A percentile compares a stretch with the other conserved stretches of the same genome.
phyloP scores from a whole-genome alignment of 2,329 filamentous ascomycete genomes.

The Plectosphaerella sp. region DNA sequence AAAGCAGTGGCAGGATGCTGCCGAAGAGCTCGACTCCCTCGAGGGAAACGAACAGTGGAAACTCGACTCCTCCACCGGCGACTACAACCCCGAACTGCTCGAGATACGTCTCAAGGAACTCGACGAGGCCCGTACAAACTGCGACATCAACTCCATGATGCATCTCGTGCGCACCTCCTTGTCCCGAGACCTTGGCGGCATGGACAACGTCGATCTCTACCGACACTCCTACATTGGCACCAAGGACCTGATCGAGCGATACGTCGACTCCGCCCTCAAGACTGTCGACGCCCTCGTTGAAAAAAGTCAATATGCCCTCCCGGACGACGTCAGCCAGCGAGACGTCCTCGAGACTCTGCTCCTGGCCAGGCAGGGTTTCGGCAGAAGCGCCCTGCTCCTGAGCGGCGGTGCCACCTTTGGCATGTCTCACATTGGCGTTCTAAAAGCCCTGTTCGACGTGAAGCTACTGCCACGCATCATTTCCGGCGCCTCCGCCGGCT shows the following conservation, averaged over 20 bases:
- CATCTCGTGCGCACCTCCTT: constrained; percentile 76
- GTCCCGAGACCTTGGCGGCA: constrained; percentile 76
- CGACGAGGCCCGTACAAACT: constrained; percentile 66
- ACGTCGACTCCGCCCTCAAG: constrained; percentile 73
- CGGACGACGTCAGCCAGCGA: constrained; percentile 52
- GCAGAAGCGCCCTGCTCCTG: constrained; percentile 75
- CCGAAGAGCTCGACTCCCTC: constrained; percentile 70
- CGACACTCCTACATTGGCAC: constrained; percentile 81
- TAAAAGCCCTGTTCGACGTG: constrained; percentile 74
- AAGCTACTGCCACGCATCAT: constrained; percentile 79
- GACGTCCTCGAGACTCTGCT: constrained; percentile 64
- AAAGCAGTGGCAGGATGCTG: constrained; percentile 70
- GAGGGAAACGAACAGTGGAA: constrained; percentile 86
- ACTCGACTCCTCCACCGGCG: constrained; percentile 48
- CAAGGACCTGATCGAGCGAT: constrained; percentile 80
- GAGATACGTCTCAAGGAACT: constrained; percentile 66
- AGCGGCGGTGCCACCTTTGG: constrained; percentile 87
- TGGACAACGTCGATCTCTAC: constrained; percentile 80
- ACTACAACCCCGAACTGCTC: constrained; percentile 70
- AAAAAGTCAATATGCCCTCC: constrained; percentile 40
- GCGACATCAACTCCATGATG: constrained; percentile 73
- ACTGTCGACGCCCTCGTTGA: constrained; percentile 72
- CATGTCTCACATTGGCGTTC: constrained; percentile 86
- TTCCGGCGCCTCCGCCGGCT: constrained; percentile 81
- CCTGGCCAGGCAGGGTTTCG: constrained; percentile 72